These are phyloP conservation scores for Curvularia spicifera DNA, from an alignment of 2,329 filamentous ascomycete genomes.

Conservation along the genomic window DNA sequence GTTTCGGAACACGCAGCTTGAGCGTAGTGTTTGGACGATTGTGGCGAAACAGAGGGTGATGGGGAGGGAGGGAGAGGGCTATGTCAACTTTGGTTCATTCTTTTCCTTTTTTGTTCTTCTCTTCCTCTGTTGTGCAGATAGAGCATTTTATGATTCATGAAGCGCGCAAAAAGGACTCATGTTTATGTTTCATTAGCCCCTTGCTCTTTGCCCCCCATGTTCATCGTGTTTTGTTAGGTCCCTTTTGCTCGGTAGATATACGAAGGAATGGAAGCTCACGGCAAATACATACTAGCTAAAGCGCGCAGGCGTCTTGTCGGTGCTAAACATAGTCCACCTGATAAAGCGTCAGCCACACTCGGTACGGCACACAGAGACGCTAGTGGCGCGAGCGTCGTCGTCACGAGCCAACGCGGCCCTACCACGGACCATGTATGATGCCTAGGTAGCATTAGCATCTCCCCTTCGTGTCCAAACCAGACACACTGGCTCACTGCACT, in stretches of 20 bases:
- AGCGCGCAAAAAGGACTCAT: background rate
- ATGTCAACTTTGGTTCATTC: background rate
- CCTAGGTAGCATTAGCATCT: background rate
- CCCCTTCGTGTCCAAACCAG: background rate
- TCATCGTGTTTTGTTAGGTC: too few relatives aligned
- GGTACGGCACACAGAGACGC: background rate
- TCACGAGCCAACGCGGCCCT: conserved; percentile 10
- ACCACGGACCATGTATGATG: conserved; percentile 2
- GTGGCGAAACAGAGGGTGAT: background rate
- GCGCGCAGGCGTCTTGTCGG: too few relatives aligned
- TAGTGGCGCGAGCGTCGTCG: conserved; percentile 9
- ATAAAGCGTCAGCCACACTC: background rate
- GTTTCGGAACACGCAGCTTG: background rate
- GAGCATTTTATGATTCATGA: conserved; percentile 3
- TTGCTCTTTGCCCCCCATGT: too few relatives aligned
- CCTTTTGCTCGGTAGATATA: too few relatives aligned
- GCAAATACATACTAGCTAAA: too few relatives aligned
- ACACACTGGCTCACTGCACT: too few relatives aligned
- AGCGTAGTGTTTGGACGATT: background rate
- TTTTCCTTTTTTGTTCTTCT: background rate
- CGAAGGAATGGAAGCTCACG: too few relatives aligned
- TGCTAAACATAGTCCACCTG: conserved; percentile 3
- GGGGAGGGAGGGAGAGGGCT: background rate
- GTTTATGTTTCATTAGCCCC: too few relatives aligned
- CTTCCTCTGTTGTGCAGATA: conserved; percentile 1